phyloP scores from a whole-genome alignment of 768 basidiomycete species.

The Leccinellum luteum region DNA sequence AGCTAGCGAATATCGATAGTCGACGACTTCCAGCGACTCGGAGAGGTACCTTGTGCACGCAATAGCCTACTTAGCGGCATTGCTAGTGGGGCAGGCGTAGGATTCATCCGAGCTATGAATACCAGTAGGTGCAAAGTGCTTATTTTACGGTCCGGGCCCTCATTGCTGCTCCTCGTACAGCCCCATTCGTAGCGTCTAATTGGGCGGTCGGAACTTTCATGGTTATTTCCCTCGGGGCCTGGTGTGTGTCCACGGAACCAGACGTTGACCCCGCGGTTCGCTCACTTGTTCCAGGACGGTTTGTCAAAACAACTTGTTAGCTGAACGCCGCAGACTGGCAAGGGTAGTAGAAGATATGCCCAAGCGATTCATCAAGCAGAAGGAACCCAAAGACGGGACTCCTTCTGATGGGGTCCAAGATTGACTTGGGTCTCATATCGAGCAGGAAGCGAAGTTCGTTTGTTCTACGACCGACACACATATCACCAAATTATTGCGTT shows the following conservation, averaged over 20 bases:
- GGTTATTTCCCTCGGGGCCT: constrained; percentile 63
- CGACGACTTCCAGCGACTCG: constrained; percentile 59
- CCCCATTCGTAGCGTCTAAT: constrained; percentile 63
- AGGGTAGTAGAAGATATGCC: constrained; percentile 62
- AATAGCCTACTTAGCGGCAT: constrained; percentile 75
- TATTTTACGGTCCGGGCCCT: constrained; percentile 1
- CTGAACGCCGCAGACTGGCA: constrained; percentile 54
- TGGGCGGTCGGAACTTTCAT: constrained; percentile 80
- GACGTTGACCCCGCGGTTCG: background rate
- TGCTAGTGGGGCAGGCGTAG: constrained; percentile 75
- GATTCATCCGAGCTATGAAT: constrained; percentile 66
- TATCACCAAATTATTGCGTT: constrained; percentile 51
- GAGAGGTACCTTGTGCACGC: constrained; percentile 74
- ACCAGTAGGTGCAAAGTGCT: constrained; percentile 45
- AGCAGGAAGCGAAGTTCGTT: background rate
- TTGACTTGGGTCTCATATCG: background rate
- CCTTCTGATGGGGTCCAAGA: constrained; percentile 6
- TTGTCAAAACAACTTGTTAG: constrained; percentile 53
- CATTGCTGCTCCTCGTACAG: constrained; percentile 24
- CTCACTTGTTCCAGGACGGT: constrained; percentile 48
- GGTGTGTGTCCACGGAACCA: constrained; percentile 43
- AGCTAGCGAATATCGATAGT: constrained; percentile 46
- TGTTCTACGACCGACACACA: constrained; percentile 8
- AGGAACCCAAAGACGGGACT: constrained; percentile 31
- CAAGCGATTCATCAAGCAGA: constrained; percentile 47